Evolutionary conservation across 805 yeast genomes (phyloP).

Genomic region (Saccharomyces eubayanus): DNA sequence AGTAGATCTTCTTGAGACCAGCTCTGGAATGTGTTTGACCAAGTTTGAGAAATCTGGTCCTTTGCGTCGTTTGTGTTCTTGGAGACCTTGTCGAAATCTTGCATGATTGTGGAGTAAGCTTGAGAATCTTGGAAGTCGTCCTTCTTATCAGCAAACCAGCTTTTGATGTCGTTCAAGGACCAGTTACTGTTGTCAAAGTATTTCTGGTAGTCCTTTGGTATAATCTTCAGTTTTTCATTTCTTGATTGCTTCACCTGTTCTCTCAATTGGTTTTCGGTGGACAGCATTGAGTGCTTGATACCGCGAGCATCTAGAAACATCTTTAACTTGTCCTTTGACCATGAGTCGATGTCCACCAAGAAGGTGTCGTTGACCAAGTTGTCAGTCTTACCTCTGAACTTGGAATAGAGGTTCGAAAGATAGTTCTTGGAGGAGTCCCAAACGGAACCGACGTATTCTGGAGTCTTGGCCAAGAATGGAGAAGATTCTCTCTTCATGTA

Average conservation of each 20-base stretch:
- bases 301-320: constrained; percentile 36
- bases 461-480: constrained; percentile 33
- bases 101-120: constrained; percentile 2
- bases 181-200: constrained; percentile 14
- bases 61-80: constrained; percentile 8
- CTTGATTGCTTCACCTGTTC: constrained; percentile 34
- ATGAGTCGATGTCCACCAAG: constrained; percentile 37
- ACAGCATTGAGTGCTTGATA: constrained; percentile 33
- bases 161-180: constrained; percentile 10
- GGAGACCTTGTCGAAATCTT: constrained; percentile 5
- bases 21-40: constrained; percentile 28
- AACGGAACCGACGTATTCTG: constrained; percentile 20
- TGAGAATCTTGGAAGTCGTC: constrained; percentile 8
- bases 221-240: constrained; percentile 30
- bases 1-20: constrained; percentile 40
- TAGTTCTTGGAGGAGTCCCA: constrained; percentile 18
- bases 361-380: constrained; percentile 39
- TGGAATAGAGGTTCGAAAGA: constrained; percentile 5
- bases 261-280: constrained; percentile 35
- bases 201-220: constrained; percentile 19
- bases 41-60: constrained; percentile 12
- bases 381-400: constrained; percentile 24
- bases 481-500: constrained; percentile 25
- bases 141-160: constrained; percentile 10
- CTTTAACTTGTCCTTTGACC: constrained; percentile 41